Conservation (phyloP, 805 yeast species). For the Komagataella ulmi region DNA sequence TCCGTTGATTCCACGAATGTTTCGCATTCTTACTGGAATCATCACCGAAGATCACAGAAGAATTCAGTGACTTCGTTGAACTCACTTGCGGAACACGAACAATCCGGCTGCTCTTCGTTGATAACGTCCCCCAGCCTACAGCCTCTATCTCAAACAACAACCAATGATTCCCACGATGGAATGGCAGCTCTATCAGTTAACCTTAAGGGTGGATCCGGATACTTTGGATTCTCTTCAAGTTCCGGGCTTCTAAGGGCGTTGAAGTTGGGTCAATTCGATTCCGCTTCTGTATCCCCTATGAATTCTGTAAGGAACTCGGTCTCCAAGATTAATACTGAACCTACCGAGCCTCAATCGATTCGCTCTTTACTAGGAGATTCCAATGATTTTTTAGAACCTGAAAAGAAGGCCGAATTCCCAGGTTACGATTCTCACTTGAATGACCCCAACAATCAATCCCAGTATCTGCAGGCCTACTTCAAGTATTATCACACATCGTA, state of each 20-base stretch:
- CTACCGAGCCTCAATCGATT: not conserved
- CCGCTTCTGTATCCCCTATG: not conserved
- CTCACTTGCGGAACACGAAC: constrained; percentile 7
- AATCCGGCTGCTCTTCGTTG: constrained; percentile 7
- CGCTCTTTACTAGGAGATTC: not conserved
- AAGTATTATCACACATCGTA: constrained; percentile 45
- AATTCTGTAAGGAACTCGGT: not conserved
- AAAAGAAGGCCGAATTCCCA: not conserved
- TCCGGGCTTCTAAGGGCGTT: constrained; percentile 39
- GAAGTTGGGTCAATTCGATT: not conserved
- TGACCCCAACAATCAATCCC: constrained; percentile 3
- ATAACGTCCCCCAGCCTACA: not conserved
- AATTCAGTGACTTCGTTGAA: constrained; percentile 8
- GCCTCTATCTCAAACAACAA: not conserved
- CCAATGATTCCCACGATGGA: constrained; percentile 28
- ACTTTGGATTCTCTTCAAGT: constrained; percentile 52
- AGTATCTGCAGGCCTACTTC: constrained; percentile 32
- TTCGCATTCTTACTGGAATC: not conserved
- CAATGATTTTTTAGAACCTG: not conserved
- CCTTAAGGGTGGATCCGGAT: constrained; percentile 33
- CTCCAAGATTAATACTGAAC: not conserved
- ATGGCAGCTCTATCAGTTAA: constrained; percentile 45
- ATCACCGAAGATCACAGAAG: not conserved
- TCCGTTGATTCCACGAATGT: constrained; percentile 2
- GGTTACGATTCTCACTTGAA: not conserved